A percentile compares a stretch with the other conserved stretches of the same genome.
Conservation (phyloP, 2,329 filamentous ascomycete genomes). For the Neurospora sp. region DNA sequence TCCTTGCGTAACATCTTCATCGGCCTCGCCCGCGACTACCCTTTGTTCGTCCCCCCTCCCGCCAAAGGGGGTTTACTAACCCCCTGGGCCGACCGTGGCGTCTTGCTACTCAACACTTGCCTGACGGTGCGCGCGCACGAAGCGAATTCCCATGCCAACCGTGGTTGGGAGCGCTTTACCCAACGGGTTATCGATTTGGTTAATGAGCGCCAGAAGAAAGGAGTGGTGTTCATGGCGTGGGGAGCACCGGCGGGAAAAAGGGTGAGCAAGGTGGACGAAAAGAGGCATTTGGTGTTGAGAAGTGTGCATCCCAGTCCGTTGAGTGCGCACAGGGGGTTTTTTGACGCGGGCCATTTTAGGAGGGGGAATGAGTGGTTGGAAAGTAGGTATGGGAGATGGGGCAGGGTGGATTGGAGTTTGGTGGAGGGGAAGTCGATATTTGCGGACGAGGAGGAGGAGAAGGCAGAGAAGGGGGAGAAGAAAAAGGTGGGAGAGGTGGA, state of each 20-base stretch:
- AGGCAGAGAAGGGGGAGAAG: slow-evolving; percentile 3
- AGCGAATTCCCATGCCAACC: slow-evolving; percentile 73
- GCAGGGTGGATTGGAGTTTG: slow-evolving; percentile 76
- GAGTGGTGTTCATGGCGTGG: slow-evolving; percentile 95
- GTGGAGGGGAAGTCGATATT: slow-evolving; percentile 14
- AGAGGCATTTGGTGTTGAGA: slow-evolving; percentile 72
- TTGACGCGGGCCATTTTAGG: slow-evolving; percentile 72
- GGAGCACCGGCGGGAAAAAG: slow-evolving; percentile 74
- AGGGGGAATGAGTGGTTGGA: slow-evolving; percentile 79
- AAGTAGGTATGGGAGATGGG: slow-evolving; percentile 66
- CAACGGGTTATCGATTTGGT: slow-evolving; percentile 86
- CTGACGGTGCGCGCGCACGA: slow-evolving; percentile 86
- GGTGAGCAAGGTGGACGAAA: slow-evolving; percentile 60
- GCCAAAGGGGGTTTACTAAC: slow-evolving; percentile 75
- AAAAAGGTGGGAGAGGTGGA: not conserved
- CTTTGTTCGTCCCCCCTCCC: slow-evolving; percentile 60
- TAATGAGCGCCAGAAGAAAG: slow-evolving; percentile 61
- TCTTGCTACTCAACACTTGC: slow-evolving; percentile 89
- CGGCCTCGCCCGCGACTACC: slow-evolving; percentile 80
- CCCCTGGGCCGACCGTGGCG: slow-evolving; percentile 87
- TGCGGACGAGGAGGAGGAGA: slow-evolving; percentile 7
- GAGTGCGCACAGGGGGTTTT: slow-evolving; percentile 73
- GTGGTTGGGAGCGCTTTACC: slow-evolving; percentile 89
- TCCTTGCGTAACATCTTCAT: slow-evolving; percentile 92
- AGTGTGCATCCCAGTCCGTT: slow-evolving; percentile 90